Base-by-base conservation (phyloP, 768 basidiomycete species). In the Baorangia bicolor region DNA sequence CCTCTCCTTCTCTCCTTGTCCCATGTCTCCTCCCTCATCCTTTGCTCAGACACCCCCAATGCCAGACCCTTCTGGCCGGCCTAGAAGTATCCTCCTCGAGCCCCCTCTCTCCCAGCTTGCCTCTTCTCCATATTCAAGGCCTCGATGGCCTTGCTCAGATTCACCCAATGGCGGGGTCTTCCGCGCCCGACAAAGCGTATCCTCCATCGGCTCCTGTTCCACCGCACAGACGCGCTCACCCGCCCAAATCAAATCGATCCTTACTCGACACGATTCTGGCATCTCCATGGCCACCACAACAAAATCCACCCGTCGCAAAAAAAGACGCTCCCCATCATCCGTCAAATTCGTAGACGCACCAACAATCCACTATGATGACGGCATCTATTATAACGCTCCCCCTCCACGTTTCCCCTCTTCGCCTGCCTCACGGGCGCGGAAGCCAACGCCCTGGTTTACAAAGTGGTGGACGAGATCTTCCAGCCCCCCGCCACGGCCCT, bases 311-410 rank as follows among this genome's bases (percentile, higher is more conserved):
- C 58, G 66, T 33, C 60, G 70, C 18, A 64, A 58, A 55, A 74
- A 64, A 58, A 73, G 45, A 28, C 73, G 69, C n/a, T 66, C 70
- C 8, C 60, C 73, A 12, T 64, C 73, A 50, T 86, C 84, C 33
- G 88, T 90, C 47, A 90, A 86, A 60, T 90, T 89, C 58, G 83
- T 84, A 28, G 85, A 87, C 54, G 74, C 76, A 50, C 86, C 87
- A 16, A 86, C 79, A 3, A 75, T 87, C 10, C 80, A 86, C 64
- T 84, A 85, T 53, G 57, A 59, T 8, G 37, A 65, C 34, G 55
- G 40, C 25, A 18, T 57, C 11, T 63, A 63, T 53, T 33, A 37
- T 20, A 50, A 59, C 51, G 11, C 51, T 13, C 55, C 66, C 10
- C 43, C 69, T n/a, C 59, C 38, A 2, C 62, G 44, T 34, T 60